Evolutionary conservation across 768 basidiomycete species (phyloP).

Genomic region (Phallus indusiatus): DNA sequence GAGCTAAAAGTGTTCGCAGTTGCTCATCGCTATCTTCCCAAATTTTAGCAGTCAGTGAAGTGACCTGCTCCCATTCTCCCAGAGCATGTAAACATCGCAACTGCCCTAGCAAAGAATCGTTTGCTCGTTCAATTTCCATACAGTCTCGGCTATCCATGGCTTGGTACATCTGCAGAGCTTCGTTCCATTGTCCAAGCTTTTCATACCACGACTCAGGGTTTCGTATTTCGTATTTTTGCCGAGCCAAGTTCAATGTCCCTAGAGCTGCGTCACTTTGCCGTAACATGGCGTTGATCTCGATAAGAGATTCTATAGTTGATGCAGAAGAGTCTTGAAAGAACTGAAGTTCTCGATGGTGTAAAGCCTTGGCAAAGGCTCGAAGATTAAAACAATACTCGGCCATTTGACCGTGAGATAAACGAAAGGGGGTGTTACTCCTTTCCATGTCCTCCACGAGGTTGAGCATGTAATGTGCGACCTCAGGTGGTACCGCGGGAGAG

Average conservation of each 20-base stretch:
- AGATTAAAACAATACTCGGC: constrained; percentile 36
- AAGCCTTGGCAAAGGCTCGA: constrained; percentile 40
- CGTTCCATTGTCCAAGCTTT: constrained; percentile 41
- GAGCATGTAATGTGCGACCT: constrained; percentile 36
- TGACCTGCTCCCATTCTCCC: constrained; percentile 39
- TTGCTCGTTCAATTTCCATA: constrained; percentile 19
- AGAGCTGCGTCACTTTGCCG: constrained; percentile 41
- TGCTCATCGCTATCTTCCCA: constrained; percentile 31
- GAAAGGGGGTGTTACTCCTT: constrained; percentile 38
- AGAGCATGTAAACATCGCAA: constrained; percentile 39
- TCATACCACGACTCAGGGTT: constrained; percentile 41
- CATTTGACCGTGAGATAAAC: constrained; percentile 32
- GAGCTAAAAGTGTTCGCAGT: constrained; percentile 32
- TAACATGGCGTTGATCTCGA: constrained; percentile 41
- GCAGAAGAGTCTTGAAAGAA: constrained; percentile 31
- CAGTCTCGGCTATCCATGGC: background rate
- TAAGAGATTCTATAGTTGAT: constrained; percentile 35
- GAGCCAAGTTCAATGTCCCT: constrained; percentile 37
- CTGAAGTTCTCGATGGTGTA: constrained; percentile 44
- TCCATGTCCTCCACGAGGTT: constrained; percentile 44
- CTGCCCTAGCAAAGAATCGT: constrained; percentile 29
- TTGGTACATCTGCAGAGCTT: constrained; percentile 31
- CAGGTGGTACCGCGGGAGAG: constrained; percentile 29
- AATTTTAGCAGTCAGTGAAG: constrained; percentile 29
- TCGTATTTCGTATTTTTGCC: constrained; percentile 28